phyloP scores from a whole-genome alignment of 441 rosid species.

The Populus hybrid region DNA sequence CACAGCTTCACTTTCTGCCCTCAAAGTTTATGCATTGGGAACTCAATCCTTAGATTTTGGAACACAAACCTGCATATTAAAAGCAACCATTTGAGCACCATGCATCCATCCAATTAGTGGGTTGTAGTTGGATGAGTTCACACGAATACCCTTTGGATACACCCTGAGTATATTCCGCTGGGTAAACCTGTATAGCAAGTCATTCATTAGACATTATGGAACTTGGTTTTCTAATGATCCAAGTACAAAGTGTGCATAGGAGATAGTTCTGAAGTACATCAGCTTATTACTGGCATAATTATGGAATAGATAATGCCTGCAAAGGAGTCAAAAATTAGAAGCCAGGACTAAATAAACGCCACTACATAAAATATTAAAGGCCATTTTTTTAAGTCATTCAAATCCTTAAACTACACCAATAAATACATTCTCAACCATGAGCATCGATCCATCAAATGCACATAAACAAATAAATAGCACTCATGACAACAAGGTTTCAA shows the following conservation, averaged over 20 bases:
- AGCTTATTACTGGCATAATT: not conserved
- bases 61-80: slow-evolving; percentile 85
- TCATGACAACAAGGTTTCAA: not conserved
- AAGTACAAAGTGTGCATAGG: not conserved
- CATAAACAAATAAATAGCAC: not conserved
- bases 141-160: slow-evolving; percentile 77
- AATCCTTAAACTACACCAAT: not conserved
- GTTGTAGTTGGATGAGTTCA: slow-evolving; percentile 86
- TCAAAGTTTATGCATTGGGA: not conserved
- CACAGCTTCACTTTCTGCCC: not conserved
- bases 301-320: not conserved
- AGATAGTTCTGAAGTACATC: not conserved
- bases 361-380: not conserved
- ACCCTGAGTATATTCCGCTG: slow-evolving; percentile 78
- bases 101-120: slow-evolving; percentile 90
- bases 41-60: slow-evolving; percentile 3
- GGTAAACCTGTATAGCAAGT: slow-evolving; percentile 57
- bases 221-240: not conserved
- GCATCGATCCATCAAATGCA: not conserved
- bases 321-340: not conserved
- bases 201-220: slow-evolving; percentile 3
- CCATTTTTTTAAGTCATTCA: not conserved
- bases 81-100: slow-evolving; percentile 99
- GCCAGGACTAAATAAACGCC: not conserved
- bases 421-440: slow-evolving; percentile 1